Evolutionary conservation across 2,329 filamentous ascomycete genomes (phyloP).

Genomic region (Fusarium equiseti): DNA sequence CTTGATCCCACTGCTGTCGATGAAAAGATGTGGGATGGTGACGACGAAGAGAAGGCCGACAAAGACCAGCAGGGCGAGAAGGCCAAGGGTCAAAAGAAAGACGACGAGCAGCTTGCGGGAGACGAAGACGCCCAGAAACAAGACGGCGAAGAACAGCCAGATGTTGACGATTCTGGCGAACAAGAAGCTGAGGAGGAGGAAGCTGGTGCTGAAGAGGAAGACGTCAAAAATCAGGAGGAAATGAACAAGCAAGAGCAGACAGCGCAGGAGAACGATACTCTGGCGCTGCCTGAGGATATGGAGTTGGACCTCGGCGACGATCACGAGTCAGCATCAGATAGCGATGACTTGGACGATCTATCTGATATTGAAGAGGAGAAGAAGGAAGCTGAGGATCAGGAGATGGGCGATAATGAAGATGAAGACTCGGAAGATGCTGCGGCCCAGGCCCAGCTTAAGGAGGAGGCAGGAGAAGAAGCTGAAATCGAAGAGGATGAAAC

Average conservation of each 20-base stretch:
- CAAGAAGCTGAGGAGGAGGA: slow-evolving; percentile 69
- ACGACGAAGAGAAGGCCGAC: slow-evolving; percentile 80
- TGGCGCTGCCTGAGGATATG: slow-evolving; percentile 90
- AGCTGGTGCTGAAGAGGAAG: slow-evolving; percentile 71
- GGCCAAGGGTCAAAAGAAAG: slow-evolving; percentile 75
- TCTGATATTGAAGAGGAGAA: slow-evolving; percentile 64
- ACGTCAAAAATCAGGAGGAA: slow-evolving; percentile 67
- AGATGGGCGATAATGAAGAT: slow-evolving; percentile 54
- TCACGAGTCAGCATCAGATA: slow-evolving; percentile 65
- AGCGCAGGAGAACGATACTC: slow-evolving; percentile 81
- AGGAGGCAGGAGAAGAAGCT: slow-evolving; percentile 53
- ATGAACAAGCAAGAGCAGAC: slow-evolving; percentile 76
- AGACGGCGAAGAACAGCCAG: slow-evolving; percentile 52
- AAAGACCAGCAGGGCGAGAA: slow-evolving; percentile 85
- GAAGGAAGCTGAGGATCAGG: slow-evolving; percentile 54
- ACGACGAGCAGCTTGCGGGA: slow-evolving; percentile 69
- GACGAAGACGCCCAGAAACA: slow-evolving; percentile 70
- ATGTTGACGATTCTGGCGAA: slow-evolving; percentile 61
- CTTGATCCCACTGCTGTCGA: slow-evolving; percentile 90
- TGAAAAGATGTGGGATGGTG: slow-evolving; percentile 99
- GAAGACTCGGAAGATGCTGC: slow-evolving; percentile 56
- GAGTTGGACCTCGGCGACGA: slow-evolving; percentile 85
- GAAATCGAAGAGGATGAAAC: slow-evolving; percentile 71
- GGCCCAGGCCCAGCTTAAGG: slow-evolving; percentile 54
- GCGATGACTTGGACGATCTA: slow-evolving; percentile 70